A percentile compares a stretch with the other conserved stretches of the same genome.
Evolutionary conservation across 768 basidiomycete species (phyloP).

Genomic region (Amanita subjunquillea): DNA sequence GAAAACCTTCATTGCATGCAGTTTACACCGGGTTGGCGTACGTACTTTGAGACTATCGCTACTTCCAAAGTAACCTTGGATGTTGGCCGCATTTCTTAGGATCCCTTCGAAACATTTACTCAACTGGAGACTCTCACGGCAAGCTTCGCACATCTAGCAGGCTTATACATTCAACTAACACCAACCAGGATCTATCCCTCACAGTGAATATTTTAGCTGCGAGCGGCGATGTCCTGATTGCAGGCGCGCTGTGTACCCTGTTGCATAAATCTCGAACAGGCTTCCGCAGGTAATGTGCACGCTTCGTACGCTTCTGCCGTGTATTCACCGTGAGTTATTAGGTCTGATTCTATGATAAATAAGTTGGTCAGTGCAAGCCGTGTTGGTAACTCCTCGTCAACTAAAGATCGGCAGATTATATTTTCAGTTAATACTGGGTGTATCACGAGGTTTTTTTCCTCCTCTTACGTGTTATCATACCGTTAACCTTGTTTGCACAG

Average conservation of each 20-base stretch:
- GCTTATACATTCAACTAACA: not conserved
- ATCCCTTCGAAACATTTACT: constrained; percentile 21
- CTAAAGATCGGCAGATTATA: constrained; percentile 20
- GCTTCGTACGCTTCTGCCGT: not conserved
- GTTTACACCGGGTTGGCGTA: constrained; percentile 27
- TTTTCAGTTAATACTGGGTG: constrained; percentile 34
- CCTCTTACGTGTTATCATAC: not conserved
- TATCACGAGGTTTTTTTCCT: constrained; percentile 23
- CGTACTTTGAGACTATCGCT: constrained; percentile 7
- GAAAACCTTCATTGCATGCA: constrained; percentile 8
- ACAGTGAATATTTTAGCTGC: constrained; percentile 32
- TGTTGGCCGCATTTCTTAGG: constrained; percentile 9
- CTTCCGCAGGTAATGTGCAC: constrained; percentile 24
- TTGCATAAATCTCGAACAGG: constrained; percentile 35
- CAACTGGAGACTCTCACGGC: constrained; percentile 26
- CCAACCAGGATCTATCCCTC: constrained; percentile 24
- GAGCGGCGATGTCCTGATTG: constrained; percentile 34
- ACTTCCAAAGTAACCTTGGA: not conserved
- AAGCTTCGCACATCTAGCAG: not conserved
- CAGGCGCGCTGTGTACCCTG: constrained; percentile 24
- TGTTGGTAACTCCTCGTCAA: not conserved
- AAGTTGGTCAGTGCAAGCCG: constrained; percentile 21
- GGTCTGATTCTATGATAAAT: constrained; percentile 36
- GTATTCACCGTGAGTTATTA: constrained; percentile 9
- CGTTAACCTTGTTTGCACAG: constrained; percentile 15